Evolutionary conservation across 768 basidiomycete species (phyloP), one percentile per base, ranked within the genome.

Genomic region (Boletus vinaceobasis): DNA sequence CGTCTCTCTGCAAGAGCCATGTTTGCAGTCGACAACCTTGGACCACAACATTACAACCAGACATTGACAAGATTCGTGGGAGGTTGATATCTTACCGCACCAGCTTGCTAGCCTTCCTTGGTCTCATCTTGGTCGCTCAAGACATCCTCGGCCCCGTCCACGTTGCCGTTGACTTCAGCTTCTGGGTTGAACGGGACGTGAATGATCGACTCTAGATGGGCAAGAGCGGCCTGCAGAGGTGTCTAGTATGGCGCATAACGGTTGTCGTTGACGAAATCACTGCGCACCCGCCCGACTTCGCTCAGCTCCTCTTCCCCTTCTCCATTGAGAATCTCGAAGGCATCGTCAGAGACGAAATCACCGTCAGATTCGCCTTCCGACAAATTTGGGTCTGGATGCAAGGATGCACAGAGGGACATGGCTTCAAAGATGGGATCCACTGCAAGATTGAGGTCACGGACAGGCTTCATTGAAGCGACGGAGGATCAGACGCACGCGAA

Each of bases 231-330:
- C 90, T 93, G 74, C 61, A 48, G 47, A 47, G 48, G 63, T 64
- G 72, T 81, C 88, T 88, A 95, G 83, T 95, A 95, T 63, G 93
- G 93, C 55, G 82, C 76, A 74, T 77, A 93, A 73, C 92, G 88
- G 68, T 73, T 79, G 77, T 86, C 73, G 77, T 85, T 85, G 74
- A 80, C 65, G 71, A 88, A 88, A 88, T 88, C 82, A 71, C 86
- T 90, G 88, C 93, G 89, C 86, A 93, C 90, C 87, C 89, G 85
- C 77, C 93, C 93, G 60, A 87, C 88, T 75, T 87, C 86, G 71
- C 85, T 89, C 60, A 93, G 80, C 72, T 93, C 89, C 63, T 91
- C 77, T 21, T 74, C 79, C 52, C 79, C 84, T 44, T 79, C 78
- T 4, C 75, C 74, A 5, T 76, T 78, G 67, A 90, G 87, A 1